A percentile compares a stretch with the other conserved stretches of the same genome.
Evolutionary conservation across 1,139 yeast species (phyloP).

Genomic region (Yamadazyma membranifaciens): DNA sequence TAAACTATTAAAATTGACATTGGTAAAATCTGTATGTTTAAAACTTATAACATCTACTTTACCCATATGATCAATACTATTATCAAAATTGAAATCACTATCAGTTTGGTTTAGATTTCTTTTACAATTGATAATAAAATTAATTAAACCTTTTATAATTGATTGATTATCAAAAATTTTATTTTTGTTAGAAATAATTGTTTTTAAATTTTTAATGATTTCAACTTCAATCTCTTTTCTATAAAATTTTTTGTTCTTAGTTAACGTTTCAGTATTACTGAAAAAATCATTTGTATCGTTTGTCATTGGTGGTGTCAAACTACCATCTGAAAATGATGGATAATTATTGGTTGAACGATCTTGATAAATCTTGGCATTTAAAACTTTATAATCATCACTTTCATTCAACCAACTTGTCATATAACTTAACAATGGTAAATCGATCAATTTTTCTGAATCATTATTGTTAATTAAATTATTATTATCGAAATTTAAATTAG

Average conservation of each 20-base stretch:
- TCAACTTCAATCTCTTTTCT: conserved; percentile 16
- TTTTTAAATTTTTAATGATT: conserved; percentile 12
- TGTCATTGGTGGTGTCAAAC: conserved; percentile 16
- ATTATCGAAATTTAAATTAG: conserved; percentile 15
- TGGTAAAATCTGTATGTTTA: conserved; percentile 1
- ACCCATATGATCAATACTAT: neutral
- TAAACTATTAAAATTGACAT: conserved; percentile 1
- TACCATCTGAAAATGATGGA: conserved; percentile 11
- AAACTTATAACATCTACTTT: conserved; percentile 3
- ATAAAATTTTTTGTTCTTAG: conserved; percentile 6
- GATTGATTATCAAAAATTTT: conserved; percentile 8
- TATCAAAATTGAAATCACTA: neutral
- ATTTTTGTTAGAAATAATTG: conserved; percentile 1
- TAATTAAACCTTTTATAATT: conserved; percentile 7
- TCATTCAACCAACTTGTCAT: conserved; percentile 18
- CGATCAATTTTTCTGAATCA: conserved; percentile 12
- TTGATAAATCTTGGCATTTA: conserved; percentile 13
- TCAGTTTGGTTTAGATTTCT: neutral
- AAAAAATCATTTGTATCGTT: conserved; percentile 2
- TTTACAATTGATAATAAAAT: conserved; percentile 4
- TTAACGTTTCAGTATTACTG: neutral
- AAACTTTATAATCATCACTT: conserved; percentile 17
- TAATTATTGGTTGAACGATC: conserved; percentile 10
- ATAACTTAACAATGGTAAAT: conserved; percentile 16
- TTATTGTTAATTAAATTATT: conserved; percentile 4